Conservation (phyloP, 139 green algal genomes). For the Diplosphaera chodatii region DNA sequence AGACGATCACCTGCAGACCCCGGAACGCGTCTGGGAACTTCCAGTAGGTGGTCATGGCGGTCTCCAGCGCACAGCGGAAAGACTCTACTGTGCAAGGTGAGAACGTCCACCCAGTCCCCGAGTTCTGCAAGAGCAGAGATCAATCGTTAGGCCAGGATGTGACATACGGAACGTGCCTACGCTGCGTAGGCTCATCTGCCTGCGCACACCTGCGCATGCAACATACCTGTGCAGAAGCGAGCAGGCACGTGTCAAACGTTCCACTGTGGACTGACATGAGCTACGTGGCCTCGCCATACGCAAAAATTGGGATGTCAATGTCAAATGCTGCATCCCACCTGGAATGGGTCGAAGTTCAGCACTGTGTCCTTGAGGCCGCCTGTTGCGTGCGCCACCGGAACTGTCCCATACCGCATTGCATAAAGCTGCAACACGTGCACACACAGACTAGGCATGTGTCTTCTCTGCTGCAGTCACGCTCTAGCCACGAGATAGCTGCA, state of each 20-base stretch:
- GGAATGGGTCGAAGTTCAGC: constrained; percentile 55
- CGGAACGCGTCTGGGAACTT: constrained; percentile 49
- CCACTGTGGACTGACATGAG: too few relatives aligned
- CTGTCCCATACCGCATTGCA: constrained; percentile 85
- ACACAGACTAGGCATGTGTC: too few relatives aligned
- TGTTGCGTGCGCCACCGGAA: constrained; percentile 81
- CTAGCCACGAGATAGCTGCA: too few relatives aligned
- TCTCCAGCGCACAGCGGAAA: constrained; percentile 42
- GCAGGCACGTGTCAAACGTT: too few relatives aligned
- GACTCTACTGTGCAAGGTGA: constrained; percentile 43
- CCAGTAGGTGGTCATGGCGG: constrained; percentile 46
- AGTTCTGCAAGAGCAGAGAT: background rate
- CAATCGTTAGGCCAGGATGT: background rate
- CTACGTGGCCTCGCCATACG: background rate
- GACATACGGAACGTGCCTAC: background rate
- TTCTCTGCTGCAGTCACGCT: too few relatives aligned
- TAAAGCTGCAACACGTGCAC: too few relatives aligned
- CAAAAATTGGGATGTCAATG: background rate
- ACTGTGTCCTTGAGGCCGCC: constrained; percentile 75
- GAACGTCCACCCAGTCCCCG: constrained; percentile 63
- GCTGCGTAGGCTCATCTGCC: too few relatives aligned
- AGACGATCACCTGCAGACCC: constrained; percentile 53
- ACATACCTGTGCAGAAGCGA: too few relatives aligned
- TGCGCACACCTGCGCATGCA: too few relatives aligned
- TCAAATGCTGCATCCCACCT: constrained; percentile 5